These are phyloP conservation scores for Russula abietina DNA, from an alignment of 768 basidiomycete species.

Conservation along the genomic window DNA sequence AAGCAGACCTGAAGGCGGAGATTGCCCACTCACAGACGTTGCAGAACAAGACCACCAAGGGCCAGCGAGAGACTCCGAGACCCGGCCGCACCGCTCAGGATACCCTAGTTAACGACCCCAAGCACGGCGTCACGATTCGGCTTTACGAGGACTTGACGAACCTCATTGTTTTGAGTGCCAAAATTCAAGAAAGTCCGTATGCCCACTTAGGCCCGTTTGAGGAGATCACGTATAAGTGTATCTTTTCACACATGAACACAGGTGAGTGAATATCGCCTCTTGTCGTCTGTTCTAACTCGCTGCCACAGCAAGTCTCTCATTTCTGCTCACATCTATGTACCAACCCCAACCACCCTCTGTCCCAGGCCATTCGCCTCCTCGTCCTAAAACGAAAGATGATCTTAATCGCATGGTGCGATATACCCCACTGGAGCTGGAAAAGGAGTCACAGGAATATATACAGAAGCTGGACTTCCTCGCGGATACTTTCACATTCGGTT, in stretches of 20 bases:
- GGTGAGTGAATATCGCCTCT: not conserved
- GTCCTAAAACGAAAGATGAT: constrained; percentile 35
- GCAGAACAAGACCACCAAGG: constrained; percentile 35
- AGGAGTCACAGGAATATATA: constrained; percentile 52
- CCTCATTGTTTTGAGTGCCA: constrained; percentile 61
- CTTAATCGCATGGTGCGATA: constrained; percentile 51
- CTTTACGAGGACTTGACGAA: constrained; percentile 88
- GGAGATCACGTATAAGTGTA: constrained; percentile 58
- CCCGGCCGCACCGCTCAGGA: constrained; percentile 34
- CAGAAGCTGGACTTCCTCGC: constrained; percentile 55
- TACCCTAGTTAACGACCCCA: constrained; percentile 44
- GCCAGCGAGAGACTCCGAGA: constrained; percentile 36
- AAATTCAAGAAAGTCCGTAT: constrained; percentile 38
- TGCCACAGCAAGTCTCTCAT: constrained; percentile 37
- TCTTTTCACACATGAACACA: constrained; percentile 45
- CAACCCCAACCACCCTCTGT: constrained; percentile 28
- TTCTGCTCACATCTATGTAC: constrained; percentile 30
- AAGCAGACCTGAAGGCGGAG: constrained; percentile 55
- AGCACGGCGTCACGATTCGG: constrained; percentile 52
- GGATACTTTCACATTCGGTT: constrained; percentile 60
- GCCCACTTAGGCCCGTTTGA: constrained; percentile 41
- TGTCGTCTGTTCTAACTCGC: not conserved
- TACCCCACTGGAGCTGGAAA: constrained; percentile 57
- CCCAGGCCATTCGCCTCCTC: constrained; percentile 28
- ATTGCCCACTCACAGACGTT: constrained; percentile 48